Evolutionary conservation across 176 grass and related monocot genomes (phyloP), one percentile per base, ranked within the genome.

Genomic region (Cenchrus fungigraminus): DNA sequence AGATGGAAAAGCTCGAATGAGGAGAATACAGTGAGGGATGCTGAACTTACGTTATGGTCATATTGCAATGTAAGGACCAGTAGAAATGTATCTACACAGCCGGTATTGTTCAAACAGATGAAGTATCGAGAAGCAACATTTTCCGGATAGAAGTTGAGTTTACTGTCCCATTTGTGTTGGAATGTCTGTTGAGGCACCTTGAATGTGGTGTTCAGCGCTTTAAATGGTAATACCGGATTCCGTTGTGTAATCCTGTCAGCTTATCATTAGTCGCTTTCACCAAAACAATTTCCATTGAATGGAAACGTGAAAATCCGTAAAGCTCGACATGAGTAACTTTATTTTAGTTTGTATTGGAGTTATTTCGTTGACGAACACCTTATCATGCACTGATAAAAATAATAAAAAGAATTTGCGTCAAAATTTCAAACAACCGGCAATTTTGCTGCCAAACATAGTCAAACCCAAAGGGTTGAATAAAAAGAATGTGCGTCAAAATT

Each of bases 1-100:
- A 90, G 89, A 94, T 94, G 89, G 84, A 94, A 82, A 82, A 87
- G 53, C 85, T 94, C 0, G 92, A 91, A 65, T 91, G 72, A 91
- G 22, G 64, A 68, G 42, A 6, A 78, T 25, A 10, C 63, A 31
- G 8, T 2, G 1, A 34, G n/a, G 50, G 29, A 2, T 74, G 37
- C 53, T 51, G 16, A 44, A 86, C 53, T 45, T 65, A 68, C 34
- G 42, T 57, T 67, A 77, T 54, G 71, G 65, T 9, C 6, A 29
- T 84, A 34, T 79, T n/a, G 44, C 20, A 25, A 11, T 70, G 5
- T 62, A 77, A 71, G 3, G 20, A 63, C 31, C 49, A 71, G n/a
- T 64, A 12, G 34, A 47, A 84, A 44, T 22, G 34, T 81, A 46
- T 81, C 40, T 9, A 14, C 8, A 8, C 67, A 60, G 66, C 28